Evolutionary conservation across 2,329 filamentous ascomycete species (phyloP), one percentile per base, ranked within the genome.

Genomic region (Elsinoe australis): DNA sequence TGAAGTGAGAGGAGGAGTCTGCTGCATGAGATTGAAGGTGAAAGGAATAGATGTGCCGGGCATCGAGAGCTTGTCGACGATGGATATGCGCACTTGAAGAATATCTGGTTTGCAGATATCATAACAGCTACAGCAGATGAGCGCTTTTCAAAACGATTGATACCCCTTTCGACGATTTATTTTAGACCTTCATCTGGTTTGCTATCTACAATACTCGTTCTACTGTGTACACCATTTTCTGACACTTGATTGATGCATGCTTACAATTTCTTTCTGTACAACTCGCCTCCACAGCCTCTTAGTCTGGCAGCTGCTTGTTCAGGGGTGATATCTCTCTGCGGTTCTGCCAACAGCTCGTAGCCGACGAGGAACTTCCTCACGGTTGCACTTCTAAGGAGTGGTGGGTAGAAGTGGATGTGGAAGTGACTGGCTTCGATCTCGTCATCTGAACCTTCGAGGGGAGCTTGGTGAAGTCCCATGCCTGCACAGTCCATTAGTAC

Each of bases 371-470:
- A 98, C 70, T 98, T 98, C 57, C 86, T 82, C 38, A 98, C 89
- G 0, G 88, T 95, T 2, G 92, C 89, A 38, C 88, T 95, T 49
- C 92, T 81, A 54, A 98, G 73, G 38, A 98, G 73, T 9, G 92
- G 92, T 33, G 92, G 92, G 65, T 95, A 96, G 67, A 98, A 98
- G 70, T 98, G 92, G 71, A 98, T 83, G 66, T 98, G 92, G 62
- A 98, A 81, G 67, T 94, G 90, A 56, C 86, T 87, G 52, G 81
- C 81, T 58, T 95, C 85, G 47, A 90, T 78, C 65, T 96, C 90
- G 53, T 94, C 87, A 1, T 79, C 75, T 0, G 79, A 83, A 17
- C 87, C 88, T 19, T 84, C 79, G 5, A 98, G 74, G 2, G 92
- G 92, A 14, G 92, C 90, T 71, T 98, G 92, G 64, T 98, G 92